These are phyloP conservation scores for Aphanomyces astaci DNA, from an alignment of 352 stramenopile species.

Conservation along the genomic window DNA sequence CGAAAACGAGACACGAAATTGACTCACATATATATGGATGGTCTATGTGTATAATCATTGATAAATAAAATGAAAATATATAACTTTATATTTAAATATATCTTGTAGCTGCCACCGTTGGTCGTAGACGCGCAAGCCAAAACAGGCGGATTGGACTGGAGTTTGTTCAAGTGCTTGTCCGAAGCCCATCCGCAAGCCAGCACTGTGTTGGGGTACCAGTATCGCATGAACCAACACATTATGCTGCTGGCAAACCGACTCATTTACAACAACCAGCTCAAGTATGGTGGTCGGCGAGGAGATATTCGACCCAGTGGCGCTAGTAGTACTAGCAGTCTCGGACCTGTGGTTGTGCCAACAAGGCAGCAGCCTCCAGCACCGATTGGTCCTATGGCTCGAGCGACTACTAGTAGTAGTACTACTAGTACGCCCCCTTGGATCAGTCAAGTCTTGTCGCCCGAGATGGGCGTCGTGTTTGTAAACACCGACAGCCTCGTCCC, in stretches of 20 bases:
- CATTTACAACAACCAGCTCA: slow-evolving; percentile 90
- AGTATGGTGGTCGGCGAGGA: slow-evolving; percentile 81
- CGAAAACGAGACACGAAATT: too few species aligned
- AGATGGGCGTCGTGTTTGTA: slow-evolving; percentile 65
- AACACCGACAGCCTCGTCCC: slow-evolving; percentile 64
- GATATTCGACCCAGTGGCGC: too few species aligned
- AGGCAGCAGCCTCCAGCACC: slow-evolving; percentile 27
- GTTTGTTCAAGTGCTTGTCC: slow-evolving; percentile 87
- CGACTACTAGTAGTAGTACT: slow-evolving; percentile 47
- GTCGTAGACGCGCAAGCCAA: slow-evolving; percentile 85
- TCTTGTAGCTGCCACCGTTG: slow-evolving; percentile 85
- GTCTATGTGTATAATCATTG: too few species aligned
- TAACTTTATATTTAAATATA: too few species aligned
- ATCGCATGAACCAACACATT: slow-evolving; percentile 96
- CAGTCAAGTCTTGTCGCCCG: slow-evolving; percentile 31
- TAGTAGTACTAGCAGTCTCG: too few species aligned
- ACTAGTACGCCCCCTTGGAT: slow-evolving; percentile 22
- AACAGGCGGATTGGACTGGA: slow-evolving; percentile 76
- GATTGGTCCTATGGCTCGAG: too few species aligned
- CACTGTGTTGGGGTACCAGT: slow-evolving; percentile 95
- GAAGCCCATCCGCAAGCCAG: slow-evolving; percentile 87
- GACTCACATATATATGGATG: too few species aligned
- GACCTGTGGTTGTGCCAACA: too few species aligned
- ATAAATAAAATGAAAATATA: too few species aligned
- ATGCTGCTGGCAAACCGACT: slow-evolving; percentile 93